phyloP scores from a whole-genome alignment of 1,284 basidiomycete species.

The Hortiboletus rubellus region DNA sequence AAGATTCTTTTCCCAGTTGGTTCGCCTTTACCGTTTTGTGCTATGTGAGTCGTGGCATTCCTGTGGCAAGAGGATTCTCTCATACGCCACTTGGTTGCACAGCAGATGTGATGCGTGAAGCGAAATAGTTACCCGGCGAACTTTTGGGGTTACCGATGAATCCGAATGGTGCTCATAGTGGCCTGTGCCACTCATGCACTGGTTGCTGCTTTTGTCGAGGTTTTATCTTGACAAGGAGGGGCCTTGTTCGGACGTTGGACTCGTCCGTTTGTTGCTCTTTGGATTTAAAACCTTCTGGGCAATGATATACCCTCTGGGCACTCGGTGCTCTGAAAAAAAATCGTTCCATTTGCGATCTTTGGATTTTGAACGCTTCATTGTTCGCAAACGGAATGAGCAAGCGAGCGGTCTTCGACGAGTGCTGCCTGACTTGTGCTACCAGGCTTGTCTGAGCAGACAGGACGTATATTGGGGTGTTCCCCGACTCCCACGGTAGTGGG shows the following conservation, averaged over 20 bases:
- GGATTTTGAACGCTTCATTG: not conserved
- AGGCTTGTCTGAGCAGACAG: not conserved
- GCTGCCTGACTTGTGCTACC: not conserved
- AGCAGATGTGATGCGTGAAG: not conserved
- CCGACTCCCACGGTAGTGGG: no score
- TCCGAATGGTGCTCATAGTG: not conserved
- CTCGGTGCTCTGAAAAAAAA: not conserved
- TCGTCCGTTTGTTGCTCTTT: not conserved
- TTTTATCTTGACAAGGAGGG: not conserved
- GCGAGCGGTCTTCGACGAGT: not conserved
- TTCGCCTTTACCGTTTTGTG: not conserved
- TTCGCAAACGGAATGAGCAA: no score
- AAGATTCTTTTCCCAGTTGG: not conserved
- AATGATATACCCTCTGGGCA: not conserved
- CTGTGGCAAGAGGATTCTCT: not conserved
- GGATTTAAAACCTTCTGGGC: no score
- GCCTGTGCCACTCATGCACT: not conserved
- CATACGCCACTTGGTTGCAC: not conserved
- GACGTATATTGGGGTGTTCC: not conserved
- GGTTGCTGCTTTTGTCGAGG: not conserved
- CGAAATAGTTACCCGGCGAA: not conserved
- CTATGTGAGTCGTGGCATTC: not conserved
- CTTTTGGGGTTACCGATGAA: not conserved
- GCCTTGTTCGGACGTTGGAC: not conserved
- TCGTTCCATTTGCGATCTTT: not conserved